phyloP scores from a whole-genome alignment of 140 eudicot species.

The Cichorium intybus region DNA sequence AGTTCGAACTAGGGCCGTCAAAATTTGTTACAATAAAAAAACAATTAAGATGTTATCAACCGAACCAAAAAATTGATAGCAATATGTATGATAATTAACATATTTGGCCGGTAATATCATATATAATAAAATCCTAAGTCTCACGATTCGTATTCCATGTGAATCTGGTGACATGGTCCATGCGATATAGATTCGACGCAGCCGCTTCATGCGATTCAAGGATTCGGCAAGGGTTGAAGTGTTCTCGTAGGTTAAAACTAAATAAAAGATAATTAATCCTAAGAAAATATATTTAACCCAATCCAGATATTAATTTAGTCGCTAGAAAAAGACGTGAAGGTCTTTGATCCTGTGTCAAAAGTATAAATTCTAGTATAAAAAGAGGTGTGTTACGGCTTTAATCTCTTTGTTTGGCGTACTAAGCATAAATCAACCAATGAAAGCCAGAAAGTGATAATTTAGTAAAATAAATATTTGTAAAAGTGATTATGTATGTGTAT shows the following conservation, averaged over 20 bases:
- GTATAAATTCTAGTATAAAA: slow-evolving; percentile 17
- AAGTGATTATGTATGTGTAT: not conserved
- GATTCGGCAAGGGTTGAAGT: slow-evolving; percentile 1
- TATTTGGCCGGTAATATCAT: too few relatives aligned
- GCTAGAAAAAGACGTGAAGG: not conserved
- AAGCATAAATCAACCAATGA: slow-evolving; percentile 4
- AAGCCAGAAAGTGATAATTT: slow-evolving; percentile 1
- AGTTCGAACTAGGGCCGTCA: too few relatives aligned
- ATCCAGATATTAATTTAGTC: slow-evolving; percentile 2
- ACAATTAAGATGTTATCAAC: too few relatives aligned
- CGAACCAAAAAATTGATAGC: too few relatives aligned
- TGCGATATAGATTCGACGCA: not conserved
- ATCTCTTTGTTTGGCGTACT: slow-evolving; percentile 7
- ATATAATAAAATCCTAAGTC: too few relatives aligned
- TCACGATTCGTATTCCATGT: not conserved
- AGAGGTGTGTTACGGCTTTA: slow-evolving; percentile 6
- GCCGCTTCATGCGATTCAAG: not conserved
- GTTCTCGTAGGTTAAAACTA: slow-evolving; percentile 18
- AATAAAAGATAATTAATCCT: not conserved
- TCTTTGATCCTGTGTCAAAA: slow-evolving; percentile 13
- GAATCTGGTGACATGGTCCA: slow-evolving; percentile 5
- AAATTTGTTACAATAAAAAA: too few relatives aligned
- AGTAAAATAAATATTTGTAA: slow-evolving; percentile 7
- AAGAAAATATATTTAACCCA: slow-evolving; percentile 4
- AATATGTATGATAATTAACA: too few relatives aligned